Evolutionary conservation across 495 filamentous ascomycete genomes (phyloP), one percentile per base, ranked within the genome.

Genomic region (Aspergillus sclerotioniger): DNA sequence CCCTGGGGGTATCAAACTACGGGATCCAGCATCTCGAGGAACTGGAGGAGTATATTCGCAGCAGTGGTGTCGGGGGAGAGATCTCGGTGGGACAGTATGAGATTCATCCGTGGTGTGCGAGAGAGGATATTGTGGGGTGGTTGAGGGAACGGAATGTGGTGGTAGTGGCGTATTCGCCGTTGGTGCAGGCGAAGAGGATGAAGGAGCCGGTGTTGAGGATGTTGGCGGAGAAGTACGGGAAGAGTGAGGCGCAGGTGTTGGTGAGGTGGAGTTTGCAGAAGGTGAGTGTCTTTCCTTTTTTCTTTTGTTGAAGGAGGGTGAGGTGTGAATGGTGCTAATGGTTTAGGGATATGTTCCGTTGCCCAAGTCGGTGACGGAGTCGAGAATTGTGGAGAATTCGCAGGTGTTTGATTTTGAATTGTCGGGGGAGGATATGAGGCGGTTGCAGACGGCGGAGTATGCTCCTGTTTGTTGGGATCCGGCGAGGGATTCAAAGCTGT

Each of bases 241-340:
- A 89, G 79, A 86, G 82, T 8, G 76, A 84, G 49, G 87, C 89
- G 3, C 92, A 97, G 76, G 77, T 96, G 8, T 68, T 97, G 59
- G 51, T 97, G 9, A 79, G 90, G 50, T 97, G 92, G 92, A 92
- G 89, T 66, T 72, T 96, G 71, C 90, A 96, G 67, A 93, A 82
- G 80, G 83, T 84, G 79, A 56, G 55, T 58, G 16, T 20, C 17
- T 39, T 28, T 29, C 31, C 1, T 51, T 20, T 2, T 28, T 21
- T 45, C 17, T 28, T 29, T 39, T 20, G 4, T 28, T 15, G 17
- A 41, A 20, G 3, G 15, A 3, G 39, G 8, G 41, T 15, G 20
- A 49, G 13, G 9, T 0, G 21, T 84, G 62, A 65, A 75, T 49
- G 67, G 55, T 19, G 62, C 88, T 61, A 72, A 87, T 46, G 67